These are phyloP conservation scores for Calocera viscosa DNA, from an alignment of 768 basidiomycete genomes.

Conservation along the genomic window DNA sequence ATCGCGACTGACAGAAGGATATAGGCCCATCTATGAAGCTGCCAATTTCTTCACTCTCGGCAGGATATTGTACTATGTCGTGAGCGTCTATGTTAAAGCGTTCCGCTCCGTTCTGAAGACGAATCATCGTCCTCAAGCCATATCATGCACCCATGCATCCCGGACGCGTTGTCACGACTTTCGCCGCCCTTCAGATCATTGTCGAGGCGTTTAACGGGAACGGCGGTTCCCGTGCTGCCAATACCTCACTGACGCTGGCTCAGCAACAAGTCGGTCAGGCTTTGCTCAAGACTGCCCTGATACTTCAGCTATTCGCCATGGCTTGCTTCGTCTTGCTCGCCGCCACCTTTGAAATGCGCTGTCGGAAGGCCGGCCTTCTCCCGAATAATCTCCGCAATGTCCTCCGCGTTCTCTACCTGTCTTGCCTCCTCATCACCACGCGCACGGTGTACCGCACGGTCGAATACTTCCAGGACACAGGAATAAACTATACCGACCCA, in stretches of 20 bases:
- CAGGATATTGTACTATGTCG: neutral
- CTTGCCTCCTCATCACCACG: neutral
- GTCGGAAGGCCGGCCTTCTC: neutral
- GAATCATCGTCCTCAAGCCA: neutral
- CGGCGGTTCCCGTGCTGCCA: neutral
- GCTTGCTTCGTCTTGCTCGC: neutral
- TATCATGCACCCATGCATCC: slow-evolving; percentile 5
- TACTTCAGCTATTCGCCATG: neutral
- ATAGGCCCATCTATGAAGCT: slow-evolving; percentile 1
- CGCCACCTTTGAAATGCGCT: neutral
- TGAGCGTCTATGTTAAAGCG: neutral
- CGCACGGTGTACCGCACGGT: neutral
- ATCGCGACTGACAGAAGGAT: neutral
- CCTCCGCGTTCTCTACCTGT: neutral
- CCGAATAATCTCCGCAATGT: neutral
- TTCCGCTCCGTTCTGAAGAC: no score
- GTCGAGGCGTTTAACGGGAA: neutral
- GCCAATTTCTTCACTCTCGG: slow-evolving; percentile 3
- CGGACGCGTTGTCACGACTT: neutral
- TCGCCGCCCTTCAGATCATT: neutral
- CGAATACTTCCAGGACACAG: neutral
- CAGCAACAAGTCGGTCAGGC: neutral
- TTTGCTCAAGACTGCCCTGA: neutral
- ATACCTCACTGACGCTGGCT: neutral
- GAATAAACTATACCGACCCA: neutral